Percentiles rank a stretch among this genome's conserved stretches.
Conservation (phyloP, 257 asterid genomes). For the Coffea canephora region DNA sequence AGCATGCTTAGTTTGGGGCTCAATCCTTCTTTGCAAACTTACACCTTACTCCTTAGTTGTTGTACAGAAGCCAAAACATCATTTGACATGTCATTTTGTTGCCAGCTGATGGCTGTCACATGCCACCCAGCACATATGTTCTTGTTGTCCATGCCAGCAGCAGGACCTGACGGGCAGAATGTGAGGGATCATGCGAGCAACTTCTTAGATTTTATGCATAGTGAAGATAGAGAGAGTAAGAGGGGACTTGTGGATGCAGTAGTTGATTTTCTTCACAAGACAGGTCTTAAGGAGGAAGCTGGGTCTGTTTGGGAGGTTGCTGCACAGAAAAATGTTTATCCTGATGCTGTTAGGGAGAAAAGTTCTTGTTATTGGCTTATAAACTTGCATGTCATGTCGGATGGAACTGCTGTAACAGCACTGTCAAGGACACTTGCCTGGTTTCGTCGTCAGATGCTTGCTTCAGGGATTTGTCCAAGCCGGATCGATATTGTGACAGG, state of each 20-base stretch:
- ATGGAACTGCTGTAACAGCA: slow-evolving; percentile 94
- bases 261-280: slow-evolving; percentile 83
- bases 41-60: slow-evolving; percentile 84
- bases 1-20: slow-evolving; percentile 78
- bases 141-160: slow-evolving; percentile 76
- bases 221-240: slow-evolving; percentile 95
- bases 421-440: slow-evolving; percentile 86
- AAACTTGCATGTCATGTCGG: slow-evolving; percentile 92
- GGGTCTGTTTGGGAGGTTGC: slow-evolving; percentile 98
- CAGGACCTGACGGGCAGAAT: slow-evolving; percentile 87
- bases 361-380: slow-evolving; percentile 82
- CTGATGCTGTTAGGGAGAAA: slow-evolving; percentile 82
- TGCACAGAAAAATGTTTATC: slow-evolving; percentile 75
- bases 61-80: slow-evolving; percentile 87
- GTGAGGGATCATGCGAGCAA: slow-evolving; percentile 73
- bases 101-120: slow-evolving; percentile 75
- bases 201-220: slow-evolving; percentile 87
- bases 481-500: slow-evolving; percentile 91
- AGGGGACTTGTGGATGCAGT: slow-evolving; percentile 90
- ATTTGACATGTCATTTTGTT: slow-evolving; percentile 63
- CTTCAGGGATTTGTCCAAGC: slow-evolving; percentile 56
- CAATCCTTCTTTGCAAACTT: slow-evolving; percentile 79
- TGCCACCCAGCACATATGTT: slow-evolving; percentile 86
- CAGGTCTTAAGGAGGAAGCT: slow-evolving; percentile 92
- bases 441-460: slow-evolving; percentile 74